A percentile compares a stretch with the other conserved stretches of the same genome.
Conservation (phyloP, 257 asterid genomes). For the Voacanga thouarsii region DNA sequence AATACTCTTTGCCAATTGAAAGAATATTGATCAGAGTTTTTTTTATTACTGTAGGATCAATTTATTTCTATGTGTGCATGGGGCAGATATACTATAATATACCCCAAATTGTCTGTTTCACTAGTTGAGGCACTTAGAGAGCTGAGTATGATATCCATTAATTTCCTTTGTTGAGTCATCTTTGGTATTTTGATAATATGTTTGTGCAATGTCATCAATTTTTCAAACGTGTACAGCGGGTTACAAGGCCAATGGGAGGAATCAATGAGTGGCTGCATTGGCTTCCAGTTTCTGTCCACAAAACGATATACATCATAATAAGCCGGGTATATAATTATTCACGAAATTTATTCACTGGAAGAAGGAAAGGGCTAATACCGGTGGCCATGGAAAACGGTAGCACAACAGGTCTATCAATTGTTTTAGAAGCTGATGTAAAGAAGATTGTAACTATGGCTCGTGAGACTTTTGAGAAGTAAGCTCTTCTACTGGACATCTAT, state of each 20-base stretch:
- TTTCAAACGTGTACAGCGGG: conserved; percentile 56
- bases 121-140: not conserved
- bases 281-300: conserved; percentile 93
- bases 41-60: not conserved
- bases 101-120: not conserved
- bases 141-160: not conserved
- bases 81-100: not conserved
- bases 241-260: conserved; percentile 95
- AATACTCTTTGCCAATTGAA: not conserved
- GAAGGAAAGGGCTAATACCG: conserved; percentile 38
- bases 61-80: not conserved
- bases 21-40: not conserved
- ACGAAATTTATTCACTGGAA: conserved; percentile 40
- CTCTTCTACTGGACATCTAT: conserved; percentile 6
- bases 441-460: conserved; percentile 79
- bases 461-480: conserved; percentile 82
- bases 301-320: conserved; percentile 61
- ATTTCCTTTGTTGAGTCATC: not conserved
- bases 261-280: conserved; percentile 87
- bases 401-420: conserved; percentile 59
- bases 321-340: conserved; percentile 51
- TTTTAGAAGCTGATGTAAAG: conserved; percentile 84
- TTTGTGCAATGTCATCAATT: conserved; percentile 7
- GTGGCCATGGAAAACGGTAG: conserved; percentile 50
- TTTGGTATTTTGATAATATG: not conserved